Evolutionary conservation across 768 basidiomycete species (phyloP), one percentile per base, ranked within the genome.

Genomic region (Leccinum arenicola): DNA sequence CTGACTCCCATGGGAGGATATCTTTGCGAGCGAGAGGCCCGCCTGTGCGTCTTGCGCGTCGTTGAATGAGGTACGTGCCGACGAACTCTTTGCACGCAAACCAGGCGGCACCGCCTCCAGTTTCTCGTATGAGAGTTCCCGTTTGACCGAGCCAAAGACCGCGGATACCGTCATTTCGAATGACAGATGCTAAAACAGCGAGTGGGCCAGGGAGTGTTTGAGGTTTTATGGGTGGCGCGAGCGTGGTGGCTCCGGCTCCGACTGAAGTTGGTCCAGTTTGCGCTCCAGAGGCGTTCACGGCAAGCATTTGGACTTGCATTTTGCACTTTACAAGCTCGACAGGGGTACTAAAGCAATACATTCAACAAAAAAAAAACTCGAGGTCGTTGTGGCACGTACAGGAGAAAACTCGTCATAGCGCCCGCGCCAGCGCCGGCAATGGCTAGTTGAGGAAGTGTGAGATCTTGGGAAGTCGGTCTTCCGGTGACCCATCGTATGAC

Each of bases 91-190:
- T 97, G 10, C 87, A 84, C 19, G 84, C 78, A 72, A 98, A 98
- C 96, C 96, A 98, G 1, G 93, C 89, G 0, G 89, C 85, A 5
- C 85, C 84, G 5, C 96, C 95, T 10, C 95, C 95, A 0, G 91
- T 92, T 71, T 98, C 96, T 21, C 96, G 90, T 31, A 98, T 83
- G 61, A 98, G 78, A 0, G 95, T 98, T 6, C 93, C 96, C 0
- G 88, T 92, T 65, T 98, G 96, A 2, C 96, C 96, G 6, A 96
- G 82, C 96, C 96, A 98, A n/a, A 98, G 84, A 6, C 95, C 95
- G 14, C 84, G 81, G 4, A 95, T 14, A 36, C 96, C 96, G 15
- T 84, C 78, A 0, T 79, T 75, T 43, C 83, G 83, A 12, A 97
- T 66, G 50, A 89, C 83, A 23, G 82, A 78, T 8, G 75, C 75